phyloP scores from a whole-genome alignment of 1,284 basidiomycete species.

The Entoloma clypeatum region DNA sequence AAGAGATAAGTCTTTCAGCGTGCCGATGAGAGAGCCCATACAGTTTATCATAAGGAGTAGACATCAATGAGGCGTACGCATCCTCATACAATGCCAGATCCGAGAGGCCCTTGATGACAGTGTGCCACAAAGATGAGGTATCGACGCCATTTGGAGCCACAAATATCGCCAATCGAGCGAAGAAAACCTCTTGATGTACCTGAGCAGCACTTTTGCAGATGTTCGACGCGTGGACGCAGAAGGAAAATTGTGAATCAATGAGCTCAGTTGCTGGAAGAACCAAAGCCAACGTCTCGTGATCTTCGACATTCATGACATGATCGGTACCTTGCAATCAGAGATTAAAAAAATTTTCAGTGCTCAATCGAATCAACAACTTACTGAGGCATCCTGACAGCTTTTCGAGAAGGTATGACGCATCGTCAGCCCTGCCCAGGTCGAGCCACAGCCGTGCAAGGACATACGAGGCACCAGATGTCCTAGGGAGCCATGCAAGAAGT shows the following conservation, averaged over 20 bases:
- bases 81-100: constrained; percentile 77
- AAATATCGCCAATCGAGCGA: constrained; percentile 77
- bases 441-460: constrained; percentile 69
- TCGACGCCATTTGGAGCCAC: constrained; percentile 51
- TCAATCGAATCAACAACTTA: constrained; percentile 35
- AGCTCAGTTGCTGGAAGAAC: constrained; percentile 59
- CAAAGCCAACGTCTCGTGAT: constrained; percentile 55
- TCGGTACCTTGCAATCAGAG: constrained; percentile 42
- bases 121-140: constrained; percentile 69
- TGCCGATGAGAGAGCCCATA: constrained; percentile 41
- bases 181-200: constrained; percentile 63
- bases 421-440: constrained; percentile 68
- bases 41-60: constrained; percentile 72
- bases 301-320: constrained; percentile 52
- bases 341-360: constrained; percentile 4
- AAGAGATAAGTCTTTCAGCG: constrained; percentile 6
- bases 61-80: constrained; percentile 77
- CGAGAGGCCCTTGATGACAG: constrained; percentile 73
- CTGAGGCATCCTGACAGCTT: constrained; percentile 77
- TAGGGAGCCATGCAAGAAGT: constrained; percentile 70
- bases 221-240: constrained; percentile 73
- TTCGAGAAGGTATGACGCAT: constrained; percentile 69
- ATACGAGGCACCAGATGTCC: constrained; percentile 73
- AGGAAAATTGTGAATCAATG: constrained; percentile 62
- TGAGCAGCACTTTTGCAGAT: constrained; percentile 63